phyloP scores from a whole-genome alignment of 2,329 filamentous ascomycete genomes.

The Xylaria sp. region DNA sequence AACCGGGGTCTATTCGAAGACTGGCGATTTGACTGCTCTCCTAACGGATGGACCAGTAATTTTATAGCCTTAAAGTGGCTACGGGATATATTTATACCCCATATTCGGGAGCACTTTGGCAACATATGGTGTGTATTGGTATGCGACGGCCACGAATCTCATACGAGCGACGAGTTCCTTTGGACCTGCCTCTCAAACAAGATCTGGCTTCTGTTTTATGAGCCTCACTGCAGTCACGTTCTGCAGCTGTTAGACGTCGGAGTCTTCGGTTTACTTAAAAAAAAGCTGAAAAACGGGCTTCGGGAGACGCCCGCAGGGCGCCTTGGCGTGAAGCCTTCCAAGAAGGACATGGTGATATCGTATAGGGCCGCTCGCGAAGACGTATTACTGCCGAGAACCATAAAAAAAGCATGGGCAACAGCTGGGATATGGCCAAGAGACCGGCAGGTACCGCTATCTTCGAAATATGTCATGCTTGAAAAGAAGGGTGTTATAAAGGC shows the following conservation, averaged over 20 bases:
- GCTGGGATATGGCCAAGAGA: constrained; percentile 7
- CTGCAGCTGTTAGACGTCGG: constrained; percentile 1
- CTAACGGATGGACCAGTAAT: constrained; percentile 5
- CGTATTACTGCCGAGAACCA: neutral
- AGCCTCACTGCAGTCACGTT: neutral
- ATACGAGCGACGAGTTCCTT: constrained; percentile 1
- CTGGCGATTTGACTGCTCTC: neutral
- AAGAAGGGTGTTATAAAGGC: neutral
- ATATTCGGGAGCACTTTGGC: neutral
- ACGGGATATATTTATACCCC: constrained; percentile 2
- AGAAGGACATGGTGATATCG: neutral
- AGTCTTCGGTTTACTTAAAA: neutral
- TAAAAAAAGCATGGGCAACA: neutral
- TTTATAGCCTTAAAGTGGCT: neutral
- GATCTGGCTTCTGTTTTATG: neutral
- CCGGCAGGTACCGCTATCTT: neutral
- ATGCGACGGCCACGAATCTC: constrained; percentile 5
- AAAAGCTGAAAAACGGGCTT: constrained; percentile 7
- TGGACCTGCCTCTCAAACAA: neutral
- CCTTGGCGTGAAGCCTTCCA: neutral
- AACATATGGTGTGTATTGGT: constrained; percentile 12
- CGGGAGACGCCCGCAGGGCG: neutral
- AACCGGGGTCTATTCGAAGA: neutral
- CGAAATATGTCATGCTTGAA: constrained; percentile 10
- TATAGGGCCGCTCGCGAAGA: neutral